phyloP scores from a whole-genome alignment of 1,284 basidiomycete genomes.

The Ustilago bromivora region DNA sequence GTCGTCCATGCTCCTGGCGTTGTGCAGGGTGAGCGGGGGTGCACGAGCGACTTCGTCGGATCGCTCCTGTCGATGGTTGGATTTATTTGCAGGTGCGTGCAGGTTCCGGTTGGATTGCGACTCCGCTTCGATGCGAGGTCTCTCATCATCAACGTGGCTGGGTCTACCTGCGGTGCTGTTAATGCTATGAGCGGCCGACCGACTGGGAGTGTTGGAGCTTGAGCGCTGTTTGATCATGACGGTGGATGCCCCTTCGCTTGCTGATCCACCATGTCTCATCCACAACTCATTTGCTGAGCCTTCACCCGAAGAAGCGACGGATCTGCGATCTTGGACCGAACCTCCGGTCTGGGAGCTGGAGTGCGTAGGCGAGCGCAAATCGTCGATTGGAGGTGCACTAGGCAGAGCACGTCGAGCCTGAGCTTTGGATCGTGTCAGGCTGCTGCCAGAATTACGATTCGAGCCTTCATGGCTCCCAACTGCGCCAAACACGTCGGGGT shows the following conservation, averaged over 20 bases:
- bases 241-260: constrained; percentile 21
- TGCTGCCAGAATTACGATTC: constrained; percentile 46
- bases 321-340: constrained; percentile 35
- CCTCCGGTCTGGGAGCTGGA: constrained; percentile 5
- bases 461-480: constrained; percentile 36
- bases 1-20: constrained; percentile 55
- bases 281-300: constrained; percentile 30
- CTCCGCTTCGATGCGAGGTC: constrained; percentile 11
- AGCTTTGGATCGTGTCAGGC: constrained; percentile 51
- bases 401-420: constrained; percentile 46
- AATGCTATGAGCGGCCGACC: constrained; percentile 9
- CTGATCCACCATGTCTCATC: constrained; percentile 19
- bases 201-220: constrained; percentile 23
- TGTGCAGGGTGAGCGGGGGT: constrained; percentile 38
- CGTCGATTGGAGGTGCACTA: constrained; percentile 40
- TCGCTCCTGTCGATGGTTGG: constrained; percentile 28
- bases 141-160: constrained; percentile 29
- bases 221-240: constrained; percentile 33
- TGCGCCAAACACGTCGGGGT: constrained; percentile 31
- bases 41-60: constrained; percentile 32
- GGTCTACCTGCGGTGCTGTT: constrained; percentile 13
- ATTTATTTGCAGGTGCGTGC: constrained; percentile 20
- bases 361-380: constrained; percentile 39
- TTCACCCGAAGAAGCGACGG: constrained; percentile 43
- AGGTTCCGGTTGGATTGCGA: constrained; percentile 11